phyloP scores from a whole-genome alignment of 441 rosid species.

The Daphne laureola region DNA sequence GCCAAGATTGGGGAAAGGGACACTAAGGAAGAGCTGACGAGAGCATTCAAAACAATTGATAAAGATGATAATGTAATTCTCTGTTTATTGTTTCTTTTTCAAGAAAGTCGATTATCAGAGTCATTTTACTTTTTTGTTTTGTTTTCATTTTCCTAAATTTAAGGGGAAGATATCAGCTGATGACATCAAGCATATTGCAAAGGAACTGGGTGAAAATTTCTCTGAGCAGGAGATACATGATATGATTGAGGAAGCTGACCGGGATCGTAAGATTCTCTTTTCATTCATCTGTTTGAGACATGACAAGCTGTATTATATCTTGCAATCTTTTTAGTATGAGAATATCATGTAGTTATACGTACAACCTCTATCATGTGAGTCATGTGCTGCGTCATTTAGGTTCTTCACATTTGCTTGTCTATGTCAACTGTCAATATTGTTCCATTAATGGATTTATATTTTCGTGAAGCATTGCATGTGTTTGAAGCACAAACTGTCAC shows the following conservation, averaged over 20 bases:
- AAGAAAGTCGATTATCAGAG: not conserved
- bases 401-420: no score
- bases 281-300: not conserved
- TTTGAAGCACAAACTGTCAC: no score
- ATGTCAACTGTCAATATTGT: no score
- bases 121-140: constrained; percentile 3
- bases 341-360: no score
- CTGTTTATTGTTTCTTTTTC: not conserved
- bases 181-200: constrained; percentile 70
- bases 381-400: no score
- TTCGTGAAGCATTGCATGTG: no score
- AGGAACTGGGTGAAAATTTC: constrained; percentile 83
- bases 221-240: constrained; percentile 68
- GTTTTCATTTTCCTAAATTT: constrained; percentile 7
- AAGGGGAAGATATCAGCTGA: constrained; percentile 76
- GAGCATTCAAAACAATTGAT: constrained; percentile 83
- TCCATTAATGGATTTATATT: no score
- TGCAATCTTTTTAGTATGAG: not conserved
- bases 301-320: not conserved
- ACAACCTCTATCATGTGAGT: no score
- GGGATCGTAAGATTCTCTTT: constrained; percentile 50
- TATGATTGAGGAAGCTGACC: constrained; percentile 91
- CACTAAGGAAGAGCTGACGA: constrained; percentile 77
- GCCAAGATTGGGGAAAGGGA: constrained; percentile 95
- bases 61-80: constrained; percentile 74